A percentile compares a stretch with the other conserved stretches of the same genome.
phyloP scores from a whole-genome alignment of 139 green algal species.

The Micractinium conductrix region DNA sequence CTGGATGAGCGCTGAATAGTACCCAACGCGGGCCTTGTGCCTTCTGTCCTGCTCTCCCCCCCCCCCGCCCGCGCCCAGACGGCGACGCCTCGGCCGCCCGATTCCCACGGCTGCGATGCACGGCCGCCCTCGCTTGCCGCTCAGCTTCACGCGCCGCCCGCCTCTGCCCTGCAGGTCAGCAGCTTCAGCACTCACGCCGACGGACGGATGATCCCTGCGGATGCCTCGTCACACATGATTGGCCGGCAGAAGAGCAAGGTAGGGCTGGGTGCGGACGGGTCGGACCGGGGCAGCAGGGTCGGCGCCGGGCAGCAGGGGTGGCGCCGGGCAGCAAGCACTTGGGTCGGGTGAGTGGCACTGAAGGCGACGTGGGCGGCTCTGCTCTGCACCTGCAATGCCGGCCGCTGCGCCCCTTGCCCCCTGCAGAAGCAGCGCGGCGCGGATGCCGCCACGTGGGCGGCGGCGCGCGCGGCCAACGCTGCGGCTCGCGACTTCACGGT shows the following conservation, averaged over 20 bases:
- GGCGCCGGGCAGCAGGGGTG: not conserved
- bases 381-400: too few relatives aligned
- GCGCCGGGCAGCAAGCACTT: too few relatives aligned
- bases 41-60: not conserved
- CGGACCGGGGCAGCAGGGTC: not conserved
- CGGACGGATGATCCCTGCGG: not conserved
- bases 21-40: too few relatives aligned
- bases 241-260: slow-evolving; percentile 21
- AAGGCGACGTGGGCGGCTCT: too few relatives aligned
- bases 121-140: too few relatives aligned
- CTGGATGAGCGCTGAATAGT: too few relatives aligned
- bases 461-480: slow-evolving; percentile 56
- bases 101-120: too few relatives aligned
- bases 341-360: too few relatives aligned
- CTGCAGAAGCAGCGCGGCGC: not conserved
- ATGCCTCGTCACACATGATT: slow-evolving; percentile 12
- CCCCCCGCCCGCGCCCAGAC: too few relatives aligned
- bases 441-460: slow-evolving; percentile 38
- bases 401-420: not conserved
- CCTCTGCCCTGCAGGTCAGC: slow-evolving; percentile 10
- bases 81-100: too few relatives aligned
- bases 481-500: slow-evolving; percentile 73
- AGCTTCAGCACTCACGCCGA: slow-evolving; percentile 51
- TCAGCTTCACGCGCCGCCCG: too few relatives aligned
- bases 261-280: not conserved